Evolutionary conservation across 192 early-diverging fungal genomes (phyloP).

Genomic region (Backusella mclennaniae): DNA sequence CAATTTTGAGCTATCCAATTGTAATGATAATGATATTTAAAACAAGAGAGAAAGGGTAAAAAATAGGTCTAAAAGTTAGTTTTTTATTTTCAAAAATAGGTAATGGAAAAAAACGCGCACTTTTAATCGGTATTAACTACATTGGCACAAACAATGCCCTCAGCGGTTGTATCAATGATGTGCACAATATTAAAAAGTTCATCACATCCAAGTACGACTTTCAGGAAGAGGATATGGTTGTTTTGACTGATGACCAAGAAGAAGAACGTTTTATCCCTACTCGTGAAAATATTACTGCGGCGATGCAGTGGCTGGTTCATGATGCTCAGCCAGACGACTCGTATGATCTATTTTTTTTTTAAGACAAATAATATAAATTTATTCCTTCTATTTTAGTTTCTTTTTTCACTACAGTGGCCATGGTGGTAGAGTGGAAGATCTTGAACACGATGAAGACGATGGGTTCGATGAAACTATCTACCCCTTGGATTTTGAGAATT

Average conservation of each 20-base stretch:
- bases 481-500: slow-evolving; percentile 53
- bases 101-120: slow-evolving; percentile 70
- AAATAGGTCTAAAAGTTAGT: not conserved
- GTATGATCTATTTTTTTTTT: slow-evolving; percentile 29
- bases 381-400: slow-evolving; percentile 41
- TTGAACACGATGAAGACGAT: slow-evolving; percentile 72
- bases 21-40: slow-evolving; percentile 19
- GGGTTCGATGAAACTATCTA: slow-evolving; percentile 79
- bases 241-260: slow-evolving; percentile 76
- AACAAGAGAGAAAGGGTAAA: not conserved
- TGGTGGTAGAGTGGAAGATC: slow-evolving; percentile 58
- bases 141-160: slow-evolving; percentile 58
- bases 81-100: slow-evolving; percentile 9
- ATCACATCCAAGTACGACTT: slow-evolving; percentile 64
- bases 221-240: slow-evolving; percentile 61
- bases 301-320: slow-evolving; percentile 77
- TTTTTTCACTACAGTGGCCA: slow-evolving; percentile 86
- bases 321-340: slow-evolving; percentile 77
- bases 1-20: slow-evolving; percentile 47
- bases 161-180: slow-evolving; percentile 78
- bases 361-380: not conserved
- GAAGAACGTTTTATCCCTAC: slow-evolving; percentile 65
- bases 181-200: slow-evolving; percentile 72
- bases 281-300: slow-evolving; percentile 69
- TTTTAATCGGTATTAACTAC: slow-evolving; percentile 96